A percentile compares a stretch with the other conserved stretches of the same genome.
These are phyloP conservation scores for Isatis lusitanica DNA, from an alignment of 441 rosid species.

Conservation along the genomic window DNA sequence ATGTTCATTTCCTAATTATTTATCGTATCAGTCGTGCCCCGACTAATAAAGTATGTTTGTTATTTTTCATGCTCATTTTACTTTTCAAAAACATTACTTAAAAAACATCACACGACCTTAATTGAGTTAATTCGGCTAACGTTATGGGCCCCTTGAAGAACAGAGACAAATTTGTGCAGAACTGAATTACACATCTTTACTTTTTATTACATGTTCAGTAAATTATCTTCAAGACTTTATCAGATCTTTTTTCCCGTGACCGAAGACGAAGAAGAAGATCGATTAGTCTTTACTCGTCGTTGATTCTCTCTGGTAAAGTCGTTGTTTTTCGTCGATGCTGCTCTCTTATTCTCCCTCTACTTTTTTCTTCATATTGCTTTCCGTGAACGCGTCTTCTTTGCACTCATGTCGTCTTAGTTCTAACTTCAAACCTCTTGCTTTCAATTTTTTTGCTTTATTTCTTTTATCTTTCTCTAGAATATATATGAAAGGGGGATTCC, in stretches of 20 bases:
- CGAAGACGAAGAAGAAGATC: neutral
- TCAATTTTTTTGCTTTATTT: neutral
- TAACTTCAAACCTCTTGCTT: neutral
- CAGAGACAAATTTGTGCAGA: neutral
- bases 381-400: neutral
- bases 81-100: neutral
- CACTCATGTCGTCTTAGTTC: neutral
- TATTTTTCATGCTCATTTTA: neutral
- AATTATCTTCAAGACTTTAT: neutral
- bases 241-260: neutral
- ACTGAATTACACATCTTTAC: neutral
- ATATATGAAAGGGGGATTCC: too few relatives aligned
- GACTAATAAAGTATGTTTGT: neutral
- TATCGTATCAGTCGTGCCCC: neutral
- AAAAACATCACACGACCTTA: neutral
- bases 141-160: neutral
- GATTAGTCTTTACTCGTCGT: neutral
- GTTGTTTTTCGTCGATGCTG: neutral
- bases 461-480: too few relatives aligned
- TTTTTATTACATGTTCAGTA: neutral
- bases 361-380: neutral
- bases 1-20: too few relatives aligned
- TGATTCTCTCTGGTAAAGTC: neutral
- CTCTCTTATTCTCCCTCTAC: neutral
- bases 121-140: neutral